Conservation (phyloP, 805 yeast genomes). For the Kuraishia cidri region DNA sequence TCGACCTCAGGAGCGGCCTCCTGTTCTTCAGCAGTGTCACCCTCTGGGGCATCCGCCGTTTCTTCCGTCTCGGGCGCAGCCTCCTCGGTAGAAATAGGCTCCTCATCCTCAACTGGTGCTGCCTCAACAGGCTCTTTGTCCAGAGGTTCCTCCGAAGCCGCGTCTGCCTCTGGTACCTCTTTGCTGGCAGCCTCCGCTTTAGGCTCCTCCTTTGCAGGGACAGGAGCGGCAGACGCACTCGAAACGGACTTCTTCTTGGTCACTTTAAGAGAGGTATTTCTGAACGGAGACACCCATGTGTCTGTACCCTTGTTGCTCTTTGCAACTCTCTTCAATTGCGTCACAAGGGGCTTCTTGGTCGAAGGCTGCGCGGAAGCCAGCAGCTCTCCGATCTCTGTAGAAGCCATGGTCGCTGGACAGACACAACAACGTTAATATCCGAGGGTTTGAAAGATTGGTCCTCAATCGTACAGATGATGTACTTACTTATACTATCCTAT, state of each 20-base stretch:
- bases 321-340: conserved; percentile 7
- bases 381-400: conserved; percentile 4
- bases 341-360: conserved; percentile 1
- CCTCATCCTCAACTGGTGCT: conserved; percentile 1
- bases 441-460: no score
- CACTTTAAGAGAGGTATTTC: conserved; percentile 8
- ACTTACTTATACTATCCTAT: no score
- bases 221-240: conserved; percentile 1
- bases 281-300: conserved; percentile 20
- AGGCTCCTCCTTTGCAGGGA: neutral
- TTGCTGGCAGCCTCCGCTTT: neutral
- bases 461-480: no score
- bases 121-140: neutral
- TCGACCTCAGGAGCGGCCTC: conserved; percentile 1
- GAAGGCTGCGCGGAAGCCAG: conserved; percentile 1
- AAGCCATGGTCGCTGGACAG: conserved; percentile 4
- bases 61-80: neutral
- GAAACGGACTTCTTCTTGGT: conserved; percentile 2
- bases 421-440: no score
- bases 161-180: conserved; percentile 2
- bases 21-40: conserved; percentile 3
- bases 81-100: conserved; percentile 1
- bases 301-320: conserved; percentile 5
- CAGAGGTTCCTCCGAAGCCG: neutral
- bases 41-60: conserved; percentile 3